A percentile compares a stretch with the other conserved stretches of the same genome.
Evolutionary conservation across 306 rosid species (phyloP).

Genomic region (Vigna nakashimae): DNA sequence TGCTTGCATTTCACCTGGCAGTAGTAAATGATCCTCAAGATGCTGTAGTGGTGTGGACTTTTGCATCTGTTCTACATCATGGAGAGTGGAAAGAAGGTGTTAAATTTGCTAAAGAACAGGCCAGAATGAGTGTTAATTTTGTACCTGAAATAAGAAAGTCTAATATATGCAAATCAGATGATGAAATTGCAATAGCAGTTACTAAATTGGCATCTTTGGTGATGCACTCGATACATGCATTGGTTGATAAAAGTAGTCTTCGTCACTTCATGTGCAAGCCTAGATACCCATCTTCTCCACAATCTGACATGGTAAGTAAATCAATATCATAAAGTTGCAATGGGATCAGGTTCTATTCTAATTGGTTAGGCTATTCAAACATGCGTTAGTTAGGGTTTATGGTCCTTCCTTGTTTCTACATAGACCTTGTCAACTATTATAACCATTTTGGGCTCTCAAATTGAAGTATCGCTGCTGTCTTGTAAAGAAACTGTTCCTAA

Average conservation of each 20-base stretch:
- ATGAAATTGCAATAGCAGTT: slow-evolving; percentile 70
- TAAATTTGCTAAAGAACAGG: slow-evolving; percentile 68
- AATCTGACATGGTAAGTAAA: slow-evolving; percentile 66
- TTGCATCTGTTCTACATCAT: slow-evolving; percentile 84
- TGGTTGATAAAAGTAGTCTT: slow-evolving; percentile 49
- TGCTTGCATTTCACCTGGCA: slow-evolving; percentile 85
- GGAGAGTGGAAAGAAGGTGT: slow-evolving; percentile 78
- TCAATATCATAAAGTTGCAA: slow-evolving; percentile 35
- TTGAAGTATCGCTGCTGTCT: slow-evolving; percentile 23
- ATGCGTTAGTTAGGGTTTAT: slow-evolving; percentile 33
- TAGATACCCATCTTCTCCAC: slow-evolving; percentile 47
- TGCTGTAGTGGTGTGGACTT: slow-evolving; percentile 61
- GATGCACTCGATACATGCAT: slow-evolving; percentile 51
- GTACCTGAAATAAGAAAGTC: slow-evolving; percentile 71
- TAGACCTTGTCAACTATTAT: slow-evolving; percentile 15
- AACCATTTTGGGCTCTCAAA: slow-evolving; percentile 25
- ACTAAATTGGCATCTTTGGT: slow-evolving; percentile 68
- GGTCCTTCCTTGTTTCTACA: slow-evolving; percentile 19
- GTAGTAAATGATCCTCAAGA: slow-evolving; percentile 77
- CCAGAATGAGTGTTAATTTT: slow-evolving; percentile 55
- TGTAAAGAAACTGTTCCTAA: slow-evolving; percentile 10
- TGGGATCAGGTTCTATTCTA: slow-evolving; percentile 35
- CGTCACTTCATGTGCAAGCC: slow-evolving; percentile 44
- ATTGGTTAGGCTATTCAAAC: slow-evolving; percentile 31
- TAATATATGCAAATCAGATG: slow-evolving; percentile 54